phyloP scores from a whole-genome alignment of 2,329 filamentous ascomycete species.

The Trichocomaceae sp. region DNA sequence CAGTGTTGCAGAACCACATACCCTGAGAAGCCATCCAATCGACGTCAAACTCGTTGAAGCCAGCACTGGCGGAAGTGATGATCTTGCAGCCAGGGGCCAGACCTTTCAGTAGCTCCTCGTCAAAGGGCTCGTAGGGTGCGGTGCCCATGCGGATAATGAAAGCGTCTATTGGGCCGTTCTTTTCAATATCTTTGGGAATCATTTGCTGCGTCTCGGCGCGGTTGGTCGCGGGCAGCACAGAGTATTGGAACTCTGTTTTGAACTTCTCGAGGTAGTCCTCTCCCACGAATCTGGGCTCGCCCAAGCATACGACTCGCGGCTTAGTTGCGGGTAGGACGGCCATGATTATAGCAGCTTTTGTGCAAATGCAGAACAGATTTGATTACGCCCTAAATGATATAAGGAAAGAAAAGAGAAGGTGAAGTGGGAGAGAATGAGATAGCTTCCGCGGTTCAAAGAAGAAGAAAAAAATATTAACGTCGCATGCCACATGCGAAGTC shows the following conservation, averaged over 20 bases:
- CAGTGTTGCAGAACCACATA: slow-evolving; percentile 59
- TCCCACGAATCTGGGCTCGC: slow-evolving; percentile 34
- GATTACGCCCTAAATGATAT: background rate
- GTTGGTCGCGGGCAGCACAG: slow-evolving; percentile 33
- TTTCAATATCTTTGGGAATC: slow-evolving; percentile 32
- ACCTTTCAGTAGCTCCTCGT: slow-evolving; percentile 38
- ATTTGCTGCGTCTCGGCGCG: slow-evolving; percentile 31
- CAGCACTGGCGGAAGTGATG: slow-evolving; percentile 43
- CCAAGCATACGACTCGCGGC: slow-evolving; percentile 40
- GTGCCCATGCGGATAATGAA: slow-evolving; percentile 48
- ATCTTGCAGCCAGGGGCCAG: slow-evolving; percentile 41
- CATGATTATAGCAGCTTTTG: background rate
- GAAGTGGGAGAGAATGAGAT: background rate
- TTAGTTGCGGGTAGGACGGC: slow-evolving; percentile 19
- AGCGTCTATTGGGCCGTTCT: slow-evolving; percentile 40
- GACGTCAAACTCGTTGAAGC: slow-evolving; percentile 45
- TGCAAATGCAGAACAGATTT: background rate
- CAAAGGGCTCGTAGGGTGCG: slow-evolving; percentile 45
- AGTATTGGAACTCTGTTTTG: slow-evolving; percentile 33
- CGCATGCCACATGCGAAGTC: background rate
- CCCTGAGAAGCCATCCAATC: slow-evolving; percentile 37
- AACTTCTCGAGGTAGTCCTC: slow-evolving; percentile 39
- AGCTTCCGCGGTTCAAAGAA: background rate
- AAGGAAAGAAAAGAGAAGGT: background rate
- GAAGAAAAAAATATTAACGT: background rate